Percentiles rank a stretch among this genome's conserved stretches.
phyloP scores from a whole-genome alignment of 139 green algal species.

The Helicosporidium sp. region DNA sequence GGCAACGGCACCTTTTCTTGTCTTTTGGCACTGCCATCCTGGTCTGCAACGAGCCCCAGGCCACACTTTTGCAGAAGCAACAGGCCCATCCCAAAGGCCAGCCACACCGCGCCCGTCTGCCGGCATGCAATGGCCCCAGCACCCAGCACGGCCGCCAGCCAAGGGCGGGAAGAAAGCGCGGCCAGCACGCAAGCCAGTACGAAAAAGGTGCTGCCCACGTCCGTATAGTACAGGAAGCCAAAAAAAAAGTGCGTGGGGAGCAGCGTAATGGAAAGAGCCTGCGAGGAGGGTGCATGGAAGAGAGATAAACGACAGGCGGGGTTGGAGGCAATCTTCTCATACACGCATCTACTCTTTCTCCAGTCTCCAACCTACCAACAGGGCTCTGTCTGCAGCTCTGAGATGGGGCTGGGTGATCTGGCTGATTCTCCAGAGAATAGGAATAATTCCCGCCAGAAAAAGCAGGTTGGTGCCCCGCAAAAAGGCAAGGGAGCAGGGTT shows the following conservation, averaged over 20 bases:
- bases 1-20: too few relatives aligned
- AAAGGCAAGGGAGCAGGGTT: background rate
- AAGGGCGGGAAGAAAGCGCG: background rate
- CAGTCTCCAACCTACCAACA: too few relatives aligned
- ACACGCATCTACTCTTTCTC: too few relatives aligned
- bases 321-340: background rate
- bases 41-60: background rate
- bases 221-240: constrained; percentile 78
- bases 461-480: background rate
- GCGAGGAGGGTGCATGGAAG: constrained; percentile 1
- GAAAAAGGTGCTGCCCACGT: constrained; percentile 49
- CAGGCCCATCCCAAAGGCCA: constrained; percentile 30
- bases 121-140: constrained; percentile 41
- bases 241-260: constrained; percentile 79
- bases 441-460: too few relatives aligned
- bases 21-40: background rate
- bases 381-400: background rate
- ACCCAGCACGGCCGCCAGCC: constrained; percentile 14
- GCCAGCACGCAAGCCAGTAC: constrained; percentile 32
- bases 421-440: constrained; percentile 1
- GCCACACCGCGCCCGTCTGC: constrained; percentile 88
- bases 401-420: background rate
- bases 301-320: background rate
- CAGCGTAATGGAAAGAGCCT: constrained; percentile 18
- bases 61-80: constrained; percentile 2